phyloP scores from a whole-genome alignment of 208 protist genomes.

The Leishmania major region DNA sequence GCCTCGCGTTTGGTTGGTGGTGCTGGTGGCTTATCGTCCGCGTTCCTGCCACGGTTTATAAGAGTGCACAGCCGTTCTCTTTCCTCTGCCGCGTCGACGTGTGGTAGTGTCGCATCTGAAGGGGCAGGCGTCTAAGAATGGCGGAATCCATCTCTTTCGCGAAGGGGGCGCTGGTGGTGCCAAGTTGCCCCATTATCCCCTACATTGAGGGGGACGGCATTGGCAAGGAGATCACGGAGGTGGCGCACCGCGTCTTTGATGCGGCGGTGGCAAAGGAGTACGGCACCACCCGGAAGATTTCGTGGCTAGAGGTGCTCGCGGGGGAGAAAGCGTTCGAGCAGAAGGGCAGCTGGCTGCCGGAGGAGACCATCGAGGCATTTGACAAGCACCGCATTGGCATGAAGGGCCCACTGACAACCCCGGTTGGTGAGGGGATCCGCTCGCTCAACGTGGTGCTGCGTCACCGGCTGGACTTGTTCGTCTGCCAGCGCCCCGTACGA shows the following conservation, averaged over 20 bases:
- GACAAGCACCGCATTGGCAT: slow-evolving; percentile 35
- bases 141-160: slow-evolving; percentile 22
- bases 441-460: slow-evolving; percentile 61
- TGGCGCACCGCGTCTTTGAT: slow-evolving; percentile 36
- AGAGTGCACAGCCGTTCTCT: background rate
- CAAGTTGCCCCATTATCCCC: slow-evolving; percentile 43
- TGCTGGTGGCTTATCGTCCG: too few relatives aligned
- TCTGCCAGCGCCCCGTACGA: slow-evolving; percentile 53
- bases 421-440: slow-evolving; percentile 53
- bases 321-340: slow-evolving; percentile 38
- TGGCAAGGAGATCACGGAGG: slow-evolving; percentile 45
- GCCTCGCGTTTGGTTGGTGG: too few relatives aligned
- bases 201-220: slow-evolving; percentile 61
- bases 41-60: too few relatives aligned
- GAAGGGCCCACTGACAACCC: slow-evolving; percentile 49
- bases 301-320: slow-evolving; percentile 50
- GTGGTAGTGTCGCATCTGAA: too few relatives aligned
- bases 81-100: background rate
- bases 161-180: slow-evolving; percentile 27
- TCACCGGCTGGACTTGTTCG: slow-evolving; percentile 50
- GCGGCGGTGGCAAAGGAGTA: slow-evolving; percentile 50
- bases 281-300: slow-evolving; percentile 27
- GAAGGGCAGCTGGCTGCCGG: slow-evolving; percentile 35
- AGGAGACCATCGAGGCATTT: slow-evolving; percentile 46
- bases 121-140: background rate